Evolutionary conservation across 2,329 filamentous ascomycete genomes (phyloP), one percentile per base, ranked within the genome.

Genomic region (Colletotrichum kahawae): DNA sequence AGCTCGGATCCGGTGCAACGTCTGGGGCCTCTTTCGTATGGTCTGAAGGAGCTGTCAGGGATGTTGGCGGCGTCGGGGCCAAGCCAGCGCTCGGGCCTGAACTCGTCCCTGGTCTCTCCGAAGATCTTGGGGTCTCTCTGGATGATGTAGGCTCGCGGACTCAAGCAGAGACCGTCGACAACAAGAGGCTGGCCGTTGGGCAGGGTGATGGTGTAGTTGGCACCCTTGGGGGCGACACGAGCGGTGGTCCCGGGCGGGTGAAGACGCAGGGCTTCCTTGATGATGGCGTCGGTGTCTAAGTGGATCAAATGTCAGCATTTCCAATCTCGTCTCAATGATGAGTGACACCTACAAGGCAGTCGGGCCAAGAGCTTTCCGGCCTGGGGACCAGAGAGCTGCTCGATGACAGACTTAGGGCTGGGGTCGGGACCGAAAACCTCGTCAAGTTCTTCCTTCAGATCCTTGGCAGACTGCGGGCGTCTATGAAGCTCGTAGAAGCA

Each of bases 21-120:
- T 24, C 71, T 62, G 2, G 71, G 71, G 9, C 71, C 71, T 34
- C 71, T 64, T 24, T 73, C 71, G 18, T 73, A 73, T 4, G 71
- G 71, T 12, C 71, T 63, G 34, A 73, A 73, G 7, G 57, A 34
- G n/a, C 71, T 73, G 33, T 73, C 71, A 2, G 71, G 71, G 16
- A 73, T 70, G 36, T 73, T 73, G 24, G 43, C 66, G 2, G 57
- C 71, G 27, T 73, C 71, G n/a, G 59, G 43, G 4, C 71, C 71
- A n/a, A 73, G 56, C 84, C 85, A 87, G 7, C 86, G 79, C 77
- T 87, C 86, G 0, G 85, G 85, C 10, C 81, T 78, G 67, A 84
- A 87, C 66, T 80, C 80, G 38, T 83, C 78, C 12, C 77, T 83
- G 31, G 78, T 82, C 7, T 81, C 81, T 10, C 84, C 85, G 77